phyloP scores from a whole-genome alignment of 2,329 filamentous ascomycete genomes.

The Penicillium psychrosexuale region DNA sequence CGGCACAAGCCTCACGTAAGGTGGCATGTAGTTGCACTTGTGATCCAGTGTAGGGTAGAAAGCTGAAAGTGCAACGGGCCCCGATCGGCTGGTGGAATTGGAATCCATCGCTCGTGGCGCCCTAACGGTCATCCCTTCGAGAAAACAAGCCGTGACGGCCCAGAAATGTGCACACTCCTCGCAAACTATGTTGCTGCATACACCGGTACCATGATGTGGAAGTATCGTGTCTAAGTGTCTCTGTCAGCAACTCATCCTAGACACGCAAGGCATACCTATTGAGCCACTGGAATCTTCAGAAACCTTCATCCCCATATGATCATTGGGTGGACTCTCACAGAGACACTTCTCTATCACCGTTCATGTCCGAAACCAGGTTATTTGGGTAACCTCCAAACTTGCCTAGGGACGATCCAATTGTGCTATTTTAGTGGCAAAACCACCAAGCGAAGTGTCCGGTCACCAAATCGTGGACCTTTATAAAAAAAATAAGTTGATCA shows the following conservation, averaged over 20 bases:
- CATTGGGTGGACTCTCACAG: conserved; percentile 4
- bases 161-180: neutral
- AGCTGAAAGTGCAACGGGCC: neutral
- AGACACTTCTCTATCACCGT: conserved; percentile 10
- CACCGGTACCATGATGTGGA: conserved; percentile 19
- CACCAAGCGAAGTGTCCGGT: conserved; percentile 1
- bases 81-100: conserved; percentile 3
- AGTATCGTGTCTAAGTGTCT: neutral
- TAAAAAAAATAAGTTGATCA: neutral
- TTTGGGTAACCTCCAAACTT: conserved; percentile 3
- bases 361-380: conserved; percentile 6
- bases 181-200: neutral
- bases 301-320: conserved; percentile 4
- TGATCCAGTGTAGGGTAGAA: conserved; percentile 11
- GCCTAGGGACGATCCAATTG: conserved; percentile 2
- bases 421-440: neutral
- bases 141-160: neutral
- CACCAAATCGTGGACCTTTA: neutral
- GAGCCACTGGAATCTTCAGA: neutral
- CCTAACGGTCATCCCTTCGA: conserved; percentile 1
- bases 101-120: conserved; percentile 5
- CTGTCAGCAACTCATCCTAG: neutral
- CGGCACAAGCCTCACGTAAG: neutral
- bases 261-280: conserved; percentile 3
- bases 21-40: conserved; percentile 17